These are phyloP conservation scores for Puccinia horiana DNA, from an alignment of 1,284 basidiomycete genomes.

Conservation along the genomic window DNA sequence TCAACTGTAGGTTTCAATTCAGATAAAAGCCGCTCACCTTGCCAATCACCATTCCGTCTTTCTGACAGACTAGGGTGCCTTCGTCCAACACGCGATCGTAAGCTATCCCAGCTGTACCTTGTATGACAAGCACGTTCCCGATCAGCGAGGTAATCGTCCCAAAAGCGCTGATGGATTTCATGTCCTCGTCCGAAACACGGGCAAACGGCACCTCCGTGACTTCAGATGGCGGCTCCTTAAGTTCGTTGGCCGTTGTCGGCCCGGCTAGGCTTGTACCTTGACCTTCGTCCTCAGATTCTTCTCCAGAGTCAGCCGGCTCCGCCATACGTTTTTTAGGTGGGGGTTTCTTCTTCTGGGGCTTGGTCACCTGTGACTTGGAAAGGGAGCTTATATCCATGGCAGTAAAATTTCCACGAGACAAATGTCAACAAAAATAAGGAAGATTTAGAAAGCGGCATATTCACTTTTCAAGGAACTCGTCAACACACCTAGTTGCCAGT, in stretches of 20 bases:
- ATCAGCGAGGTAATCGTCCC: slow-evolving; percentile 30
- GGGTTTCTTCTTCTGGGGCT: neutral
- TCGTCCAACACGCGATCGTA: slow-evolving; percentile 48
- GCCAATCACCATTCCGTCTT: slow-evolving; percentile 38
- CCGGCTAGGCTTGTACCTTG: neutral
- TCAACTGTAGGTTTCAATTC: neutral
- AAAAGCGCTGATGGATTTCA: slow-evolving; percentile 35
- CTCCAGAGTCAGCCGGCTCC: slow-evolving; percentile 4
- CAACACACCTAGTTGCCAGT: neutral
- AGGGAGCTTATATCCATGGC: neutral
- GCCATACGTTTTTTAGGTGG: neutral
- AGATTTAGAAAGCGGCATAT: neutral
- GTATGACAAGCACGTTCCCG: slow-evolving; percentile 42
- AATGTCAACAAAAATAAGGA: neutral
- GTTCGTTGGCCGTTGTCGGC: slow-evolving; percentile 42
- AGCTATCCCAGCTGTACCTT: slow-evolving; percentile 17
- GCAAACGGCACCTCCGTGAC: slow-evolving; percentile 36
- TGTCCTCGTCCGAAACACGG: slow-evolving; percentile 25
- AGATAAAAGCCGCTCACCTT: slow-evolving; percentile 27
- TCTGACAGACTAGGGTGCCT: slow-evolving; percentile 36
- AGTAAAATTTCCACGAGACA: neutral
- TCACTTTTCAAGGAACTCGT: neutral
- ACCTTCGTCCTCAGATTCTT: slow-evolving; percentile 8
- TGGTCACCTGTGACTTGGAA: neutral
- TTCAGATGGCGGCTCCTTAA: slow-evolving; percentile 32